Evolutionary conservation across 768 basidiomycete genomes (phyloP), one percentile per base, ranked within the genome.

Genomic region (Dacryopinax primogenitus): DNA sequence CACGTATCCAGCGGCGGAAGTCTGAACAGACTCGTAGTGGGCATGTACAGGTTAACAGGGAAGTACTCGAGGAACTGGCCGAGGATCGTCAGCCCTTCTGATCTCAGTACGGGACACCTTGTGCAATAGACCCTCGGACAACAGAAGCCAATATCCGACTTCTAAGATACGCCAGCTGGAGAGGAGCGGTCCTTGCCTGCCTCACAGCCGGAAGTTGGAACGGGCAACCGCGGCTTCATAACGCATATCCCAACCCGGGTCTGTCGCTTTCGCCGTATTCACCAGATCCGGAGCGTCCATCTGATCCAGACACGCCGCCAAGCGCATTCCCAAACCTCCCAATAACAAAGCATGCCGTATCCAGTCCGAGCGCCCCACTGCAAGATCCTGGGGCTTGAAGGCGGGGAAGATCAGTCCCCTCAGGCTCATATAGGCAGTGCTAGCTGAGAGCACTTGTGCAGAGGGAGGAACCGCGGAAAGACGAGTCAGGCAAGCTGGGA

Each of bases 231-330:
- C 4, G 63, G 63, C 41, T 62, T 65, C 28, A 65, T 34, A 13
- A 36, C n/a, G 18, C 34, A 44, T n/a, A 47, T 33, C 21, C 51
- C 64, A 16, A 62, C 26, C 15, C 33, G n/a, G 4, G 28, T 39
- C 16, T 34, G 37, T 11, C 35, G 9, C 6, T 11, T 32, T 15
- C 61, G n/a, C 11, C 61, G 21, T 3, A 62, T 6, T 28, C n/a
- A 32, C 33, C 33, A 65, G 3, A 65, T 65, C 12, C 64, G 34
- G 15, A 65, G 47, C 9, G 64, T 65, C 64, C 64, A 65, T 23
- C 47, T 3, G 26, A 51, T 62, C 3, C 63, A 26, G 58, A 9
- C 34, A 64, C 37, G 4, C 45, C 37, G n/a, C 36, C 41, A 9
- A 45, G 15, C 63, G 41, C 18, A 15, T 7, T 39, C 15, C 37